Evolutionary conservation across 73 alveolate species (phyloP).

Genomic region (Blepharisma japonicum): DNA sequence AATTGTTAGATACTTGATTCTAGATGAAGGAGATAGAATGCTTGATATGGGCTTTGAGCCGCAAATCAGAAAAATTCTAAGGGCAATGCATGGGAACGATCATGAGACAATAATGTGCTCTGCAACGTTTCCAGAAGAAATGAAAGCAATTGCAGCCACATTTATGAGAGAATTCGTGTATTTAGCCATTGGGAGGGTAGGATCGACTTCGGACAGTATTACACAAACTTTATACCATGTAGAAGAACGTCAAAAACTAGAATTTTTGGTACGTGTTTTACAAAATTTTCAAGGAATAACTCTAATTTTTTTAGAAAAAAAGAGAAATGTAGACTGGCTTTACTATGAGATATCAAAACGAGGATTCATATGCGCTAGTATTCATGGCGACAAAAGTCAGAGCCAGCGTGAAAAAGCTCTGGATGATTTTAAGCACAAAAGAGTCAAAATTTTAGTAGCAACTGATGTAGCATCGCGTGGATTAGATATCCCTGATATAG

Average conservation of each 20-base stretch:
- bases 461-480: constrained; percentile 99
- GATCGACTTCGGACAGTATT: constrained; percentile 55
- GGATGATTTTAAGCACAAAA: constrained; percentile 88
- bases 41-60: constrained; percentile 86
- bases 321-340: constrained; percentile 66
- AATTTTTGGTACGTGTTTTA: not conserved
- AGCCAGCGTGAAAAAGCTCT: constrained; percentile 73
- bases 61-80: constrained; percentile 62
- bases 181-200: constrained; percentile 63
- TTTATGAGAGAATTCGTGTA: constrained; percentile 67
- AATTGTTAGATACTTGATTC: constrained; percentile 80
- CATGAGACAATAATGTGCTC: constrained; percentile 71
- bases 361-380: constrained; percentile 35
- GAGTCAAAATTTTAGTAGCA: constrained; percentile 92
- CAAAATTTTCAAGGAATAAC: constrained; percentile 7
- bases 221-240: constrained; percentile 35
- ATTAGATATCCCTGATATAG: constrained; percentile 96
- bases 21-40: constrained; percentile 95
- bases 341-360: constrained; percentile 1
- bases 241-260: constrained; percentile 31
- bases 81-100: no score
- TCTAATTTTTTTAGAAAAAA: constrained; percentile 66
- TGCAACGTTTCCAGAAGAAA: constrained; percentile 80
- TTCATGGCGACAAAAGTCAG: constrained; percentile 82
- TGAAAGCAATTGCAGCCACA: constrained; percentile 67